phyloP scores from a whole-genome alignment of 176 grass and related monocot species.

The Musa troglodytarum region DNA sequence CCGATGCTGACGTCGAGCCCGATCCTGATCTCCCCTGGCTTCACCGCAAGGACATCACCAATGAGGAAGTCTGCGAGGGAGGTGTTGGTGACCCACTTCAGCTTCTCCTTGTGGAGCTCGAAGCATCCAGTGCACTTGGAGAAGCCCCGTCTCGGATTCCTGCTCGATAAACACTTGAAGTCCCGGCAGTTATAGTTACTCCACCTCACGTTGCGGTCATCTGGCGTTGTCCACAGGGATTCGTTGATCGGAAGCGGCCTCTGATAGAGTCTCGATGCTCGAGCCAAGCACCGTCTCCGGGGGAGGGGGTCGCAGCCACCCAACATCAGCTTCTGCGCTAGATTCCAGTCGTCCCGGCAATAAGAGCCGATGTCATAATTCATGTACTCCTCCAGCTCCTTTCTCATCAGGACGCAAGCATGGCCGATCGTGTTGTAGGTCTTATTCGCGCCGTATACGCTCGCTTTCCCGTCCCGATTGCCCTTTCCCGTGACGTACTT shows the following conservation, averaged over 20 bases:
- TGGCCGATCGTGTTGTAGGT: conserved; percentile 48
- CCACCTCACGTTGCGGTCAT: conserved; percentile 77
- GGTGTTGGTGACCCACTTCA: conserved; percentile 40
- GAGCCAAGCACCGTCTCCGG: conserved; percentile 61
- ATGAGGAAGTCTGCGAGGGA: conserved; percentile 47
- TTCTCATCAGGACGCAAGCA: conserved; percentile 45
- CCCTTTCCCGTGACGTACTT: conserved; percentile 56
- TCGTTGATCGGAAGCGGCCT: conserved; percentile 40
- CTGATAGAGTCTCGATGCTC: conserved; percentile 52
- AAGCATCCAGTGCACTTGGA: conserved; percentile 69
- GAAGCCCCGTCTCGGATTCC: conserved; percentile 53
- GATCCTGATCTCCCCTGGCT: conserved; percentile 62
- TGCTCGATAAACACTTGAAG: conserved; percentile 56
- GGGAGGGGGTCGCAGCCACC: conserved; percentile 78
- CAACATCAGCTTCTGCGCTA: conserved; percentile 63
- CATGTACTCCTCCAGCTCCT: conserved; percentile 67
- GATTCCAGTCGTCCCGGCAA: conserved; percentile 72
- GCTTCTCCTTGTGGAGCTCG: conserved; percentile 65
- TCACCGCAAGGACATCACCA: conserved; percentile 62
- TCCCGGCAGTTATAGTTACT: conserved; percentile 57
- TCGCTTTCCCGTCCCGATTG: conserved; percentile 29
- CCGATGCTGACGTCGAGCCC: conserved; percentile 67
- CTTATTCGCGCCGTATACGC: conserved; percentile 33
- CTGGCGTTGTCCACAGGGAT: conserved; percentile 58
- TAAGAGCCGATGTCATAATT: conserved; percentile 50